phyloP scores from a whole-genome alignment of 2,329 filamentous ascomycete species.

The Penicillium sp. region DNA sequence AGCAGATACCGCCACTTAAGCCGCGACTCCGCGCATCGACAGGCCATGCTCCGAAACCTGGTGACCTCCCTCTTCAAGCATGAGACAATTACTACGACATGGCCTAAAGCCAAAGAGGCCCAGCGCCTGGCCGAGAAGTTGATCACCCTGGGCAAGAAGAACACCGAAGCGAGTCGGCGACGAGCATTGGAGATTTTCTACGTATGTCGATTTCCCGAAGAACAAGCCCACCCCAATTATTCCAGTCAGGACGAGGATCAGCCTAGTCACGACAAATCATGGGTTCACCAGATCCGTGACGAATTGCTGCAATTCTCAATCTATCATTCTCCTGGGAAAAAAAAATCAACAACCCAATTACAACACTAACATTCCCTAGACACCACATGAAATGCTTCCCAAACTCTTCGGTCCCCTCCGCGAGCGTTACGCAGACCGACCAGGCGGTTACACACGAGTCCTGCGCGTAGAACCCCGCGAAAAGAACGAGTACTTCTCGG shows the following conservation, averaged over 20 bases:
- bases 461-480: conserved; percentile 87
- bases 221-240: background rate
- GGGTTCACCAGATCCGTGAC: background rate
- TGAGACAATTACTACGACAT: conserved; percentile 93
- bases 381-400: conserved; percentile 54
- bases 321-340: background rate
- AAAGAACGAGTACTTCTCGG: conserved; percentile 26
- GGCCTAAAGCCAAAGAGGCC: conserved; percentile 94
- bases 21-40: conserved; percentile 80
- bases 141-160: conserved; percentile 88
- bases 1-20: conserved; percentile 87
- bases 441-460: conserved; percentile 92
- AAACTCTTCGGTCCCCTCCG: conserved; percentile 86
- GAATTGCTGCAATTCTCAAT: background rate
- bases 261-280: background rate
- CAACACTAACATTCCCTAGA: conserved; percentile 23
- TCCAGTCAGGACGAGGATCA: background rate
- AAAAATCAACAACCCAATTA: background rate
- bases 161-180: conserved; percentile 75
- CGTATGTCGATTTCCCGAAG: conserved; percentile 53
- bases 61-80: conserved; percentile 92
- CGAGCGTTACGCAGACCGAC: conserved; percentile 71
- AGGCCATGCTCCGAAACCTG: conserved; percentile 90
- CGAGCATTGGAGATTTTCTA: conserved; percentile 80
- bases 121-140: conserved; percentile 91